A percentile compares a stretch with the other conserved stretches of the same genome.
These are phyloP conservation scores for Chlorociboria aeruginascens DNA, from an alignment of 495 filamentous ascomycete species.

Conservation along the genomic window DNA sequence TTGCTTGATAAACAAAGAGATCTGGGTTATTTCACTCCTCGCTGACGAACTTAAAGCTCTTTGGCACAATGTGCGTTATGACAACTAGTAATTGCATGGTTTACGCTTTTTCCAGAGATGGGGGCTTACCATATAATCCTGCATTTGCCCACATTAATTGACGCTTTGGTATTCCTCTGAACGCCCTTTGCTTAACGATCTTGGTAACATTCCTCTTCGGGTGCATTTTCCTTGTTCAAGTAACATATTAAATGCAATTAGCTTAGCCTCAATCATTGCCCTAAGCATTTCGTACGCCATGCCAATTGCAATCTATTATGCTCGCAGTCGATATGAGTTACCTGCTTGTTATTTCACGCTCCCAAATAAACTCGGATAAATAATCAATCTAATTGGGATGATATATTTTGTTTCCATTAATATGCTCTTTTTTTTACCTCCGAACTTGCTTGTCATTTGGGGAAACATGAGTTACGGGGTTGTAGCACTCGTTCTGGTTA, in stretches of 20 bases:
- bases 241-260: constrained; percentile 54
- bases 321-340: constrained; percentile 52
- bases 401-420: too few species aligned
- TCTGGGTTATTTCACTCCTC: constrained; percentile 53
- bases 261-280: constrained; percentile 58
- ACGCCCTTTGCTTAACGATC: constrained; percentile 56
- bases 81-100: constrained; percentile 68
- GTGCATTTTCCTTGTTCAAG: constrained; percentile 61
- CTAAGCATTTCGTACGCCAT: constrained; percentile 64
- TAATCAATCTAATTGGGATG: too few species aligned
- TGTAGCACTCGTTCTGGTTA: too few species aligned
- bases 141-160: constrained; percentile 55
- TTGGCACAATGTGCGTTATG: constrained; percentile 61
- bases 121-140: constrained; percentile 53
- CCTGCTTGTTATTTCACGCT: constrained; percentile 52
- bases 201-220: constrained; percentile 56
- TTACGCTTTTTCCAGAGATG: constrained; percentile 63
- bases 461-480: too few species aligned
- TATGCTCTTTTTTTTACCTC: too few species aligned
- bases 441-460: too few species aligned
- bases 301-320: constrained; percentile 53
- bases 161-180: constrained; percentile 52
- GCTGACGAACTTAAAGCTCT: constrained; percentile 57
- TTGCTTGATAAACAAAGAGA: constrained; percentile 23
- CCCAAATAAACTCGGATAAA: constrained; percentile 44